Conservation (phyloP, 176 grass and related monocot species). For the Juncus effusus region DNA sequence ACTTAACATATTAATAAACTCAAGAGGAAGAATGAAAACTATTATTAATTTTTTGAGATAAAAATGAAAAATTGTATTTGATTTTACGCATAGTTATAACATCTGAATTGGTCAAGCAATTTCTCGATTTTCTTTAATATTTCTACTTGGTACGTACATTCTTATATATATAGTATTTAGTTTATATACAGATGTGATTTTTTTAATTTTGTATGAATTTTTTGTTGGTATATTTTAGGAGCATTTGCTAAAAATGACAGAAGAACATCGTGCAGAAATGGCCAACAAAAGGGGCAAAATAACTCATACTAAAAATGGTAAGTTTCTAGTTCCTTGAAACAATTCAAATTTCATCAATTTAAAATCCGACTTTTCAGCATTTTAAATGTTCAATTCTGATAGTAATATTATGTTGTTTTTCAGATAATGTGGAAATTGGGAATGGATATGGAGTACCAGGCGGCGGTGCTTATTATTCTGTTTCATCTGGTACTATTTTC, state of each 20-base stretch:
- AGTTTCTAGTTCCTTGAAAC: conserved; percentile 16
- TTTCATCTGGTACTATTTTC: conserved; percentile 41
- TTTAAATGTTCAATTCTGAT: not conserved
- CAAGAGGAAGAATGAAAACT: too few relatives aligned
- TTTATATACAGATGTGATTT: not conserved
- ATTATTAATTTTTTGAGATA: conserved; percentile 10
- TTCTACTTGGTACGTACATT: too few relatives aligned
- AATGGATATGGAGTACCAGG: conserved; percentile 99
- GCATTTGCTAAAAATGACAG: conserved; percentile 75
- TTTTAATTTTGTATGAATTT: conserved; percentile 4
- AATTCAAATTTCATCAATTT: conserved; percentile 4
- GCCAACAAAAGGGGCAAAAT: conserved; percentile 83
- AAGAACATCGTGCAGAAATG: conserved; percentile 75
- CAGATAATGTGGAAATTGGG: conserved; percentile 89
- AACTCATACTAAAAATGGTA: conserved; percentile 65
- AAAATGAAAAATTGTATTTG: not conserved
- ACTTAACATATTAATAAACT: not conserved
- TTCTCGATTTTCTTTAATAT: conserved; percentile 10
- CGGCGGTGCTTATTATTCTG: conserved; percentile 84
- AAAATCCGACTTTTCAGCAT: too few relatives aligned
- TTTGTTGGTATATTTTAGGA: conserved; percentile 39
- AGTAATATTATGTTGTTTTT: conserved; percentile 16
- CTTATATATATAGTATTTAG: too few relatives aligned
- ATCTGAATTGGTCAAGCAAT: not conserved
- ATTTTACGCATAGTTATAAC: too few relatives aligned